Percentiles rank a stretch among this genome's conserved stretches.
These are phyloP conservation scores for Dactylellina parvicollis DNA, from an alignment of 2,329 filamentous ascomycete genomes.

Conservation along the genomic window DNA sequence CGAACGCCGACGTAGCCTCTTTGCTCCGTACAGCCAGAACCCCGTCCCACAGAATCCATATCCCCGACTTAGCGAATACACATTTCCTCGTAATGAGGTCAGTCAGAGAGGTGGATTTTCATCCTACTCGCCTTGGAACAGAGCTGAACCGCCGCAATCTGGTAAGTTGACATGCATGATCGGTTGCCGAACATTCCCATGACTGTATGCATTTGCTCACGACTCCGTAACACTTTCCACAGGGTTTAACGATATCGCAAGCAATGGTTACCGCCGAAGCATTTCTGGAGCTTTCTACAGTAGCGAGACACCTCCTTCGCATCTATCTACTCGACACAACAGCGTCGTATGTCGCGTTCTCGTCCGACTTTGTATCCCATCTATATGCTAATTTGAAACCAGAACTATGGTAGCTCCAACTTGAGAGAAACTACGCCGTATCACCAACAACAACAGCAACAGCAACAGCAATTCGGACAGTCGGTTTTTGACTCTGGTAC, in stretches of 20 bases:
- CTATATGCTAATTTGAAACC: slow-evolving; percentile 51
- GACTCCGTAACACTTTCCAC: slow-evolving; percentile 10
- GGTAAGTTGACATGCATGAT: slow-evolving; percentile 7
- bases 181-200: background rate
- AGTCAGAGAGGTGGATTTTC: slow-evolving; percentile 37
- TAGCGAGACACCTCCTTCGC: slow-evolving; percentile 33
- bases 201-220: slow-evolving; percentile 7
- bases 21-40: slow-evolving; percentile 52
- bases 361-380: background rate
- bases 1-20: slow-evolving; percentile 48
- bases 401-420: slow-evolving; percentile 59
- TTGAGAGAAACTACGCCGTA: slow-evolving; percentile 47
- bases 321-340: slow-evolving; percentile 41
- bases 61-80: slow-evolving; percentile 50
- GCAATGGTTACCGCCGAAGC: slow-evolving; percentile 50
- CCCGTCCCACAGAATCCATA: slow-evolving; percentile 52
- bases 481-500: slow-evolving; percentile 55
- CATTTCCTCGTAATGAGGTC: slow-evolving; percentile 44
- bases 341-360: slow-evolving; percentile 40
- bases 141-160: slow-evolving; percentile 31
- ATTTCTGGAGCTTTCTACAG: slow-evolving; percentile 48
- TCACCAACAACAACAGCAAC: too few species aligned
- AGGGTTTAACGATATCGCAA: slow-evolving; percentile 32
- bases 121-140: slow-evolving; percentile 50
- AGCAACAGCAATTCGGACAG: slow-evolving; percentile 37